A percentile compares a stretch with the other conserved stretches of the same genome.
These are phyloP conservation scores for Entophlyctis luteolus DNA, from an alignment of 192 early-diverging fungal genomes.

Conservation along the genomic window DNA sequence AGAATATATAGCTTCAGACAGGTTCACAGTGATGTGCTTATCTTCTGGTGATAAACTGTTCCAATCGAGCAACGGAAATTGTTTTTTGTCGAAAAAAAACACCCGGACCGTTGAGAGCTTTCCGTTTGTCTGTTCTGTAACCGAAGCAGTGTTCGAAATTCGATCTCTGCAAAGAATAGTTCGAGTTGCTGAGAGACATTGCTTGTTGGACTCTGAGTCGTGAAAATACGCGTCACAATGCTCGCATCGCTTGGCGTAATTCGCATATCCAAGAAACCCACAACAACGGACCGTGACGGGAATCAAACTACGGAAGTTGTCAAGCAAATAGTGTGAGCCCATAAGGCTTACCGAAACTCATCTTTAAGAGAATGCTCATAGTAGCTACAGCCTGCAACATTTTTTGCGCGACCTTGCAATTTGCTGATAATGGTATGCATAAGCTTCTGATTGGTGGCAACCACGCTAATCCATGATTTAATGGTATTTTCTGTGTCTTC, in stretches of 20 bases:
- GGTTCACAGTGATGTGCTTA: neutral
- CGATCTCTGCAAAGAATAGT: conserved; percentile 11
- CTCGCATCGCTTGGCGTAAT: conserved; percentile 1
- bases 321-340: too few species aligned
- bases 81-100: conserved; percentile 3
- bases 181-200: neutral
- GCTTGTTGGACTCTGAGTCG: conserved; percentile 1
- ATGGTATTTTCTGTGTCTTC: neutral
- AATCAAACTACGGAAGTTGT: too few species aligned
- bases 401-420: conserved; percentile 11
- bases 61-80: conserved; percentile 1
- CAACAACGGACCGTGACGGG: conserved; percentile 2
- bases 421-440: conserved; percentile 2
- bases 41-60: neutral
- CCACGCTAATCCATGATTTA: conserved; percentile 8
- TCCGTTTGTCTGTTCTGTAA: neutral
- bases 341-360: neutral
- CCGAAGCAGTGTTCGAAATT: conserved; percentile 10
- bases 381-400: neutral
- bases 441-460: conserved; percentile 5
- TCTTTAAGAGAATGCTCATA: conserved; percentile 5
- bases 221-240: conserved; percentile 10
- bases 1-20: neutral
- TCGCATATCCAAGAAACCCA: neutral
- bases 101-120: neutral